Conservation (phyloP, 2,329 filamentous ascomycete genomes). For the Aspergillus alliaceus region DNA sequence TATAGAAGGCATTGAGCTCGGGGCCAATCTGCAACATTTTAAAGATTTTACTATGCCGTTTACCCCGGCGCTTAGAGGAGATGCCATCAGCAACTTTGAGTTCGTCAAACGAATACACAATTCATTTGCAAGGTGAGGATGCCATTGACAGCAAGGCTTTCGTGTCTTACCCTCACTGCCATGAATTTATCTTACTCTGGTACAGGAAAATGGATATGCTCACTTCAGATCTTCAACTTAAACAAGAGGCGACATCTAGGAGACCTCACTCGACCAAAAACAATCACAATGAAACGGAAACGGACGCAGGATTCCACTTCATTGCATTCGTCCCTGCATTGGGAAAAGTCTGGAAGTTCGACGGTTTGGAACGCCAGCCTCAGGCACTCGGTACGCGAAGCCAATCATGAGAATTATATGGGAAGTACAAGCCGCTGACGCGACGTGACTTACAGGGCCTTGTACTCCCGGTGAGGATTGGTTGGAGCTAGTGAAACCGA, state of each 20-base stretch:
- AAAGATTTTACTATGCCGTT: constrained; percentile 69
- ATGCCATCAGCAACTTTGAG: constrained; percentile 70
- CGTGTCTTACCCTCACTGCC: background rate
- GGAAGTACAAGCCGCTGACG: background rate
- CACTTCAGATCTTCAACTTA: constrained; percentile 66
- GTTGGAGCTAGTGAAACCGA: constrained; percentile 63
- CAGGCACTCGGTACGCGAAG: constrained; percentile 56
- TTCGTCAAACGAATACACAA: constrained; percentile 85
- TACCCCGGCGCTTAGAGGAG: constrained; percentile 70
- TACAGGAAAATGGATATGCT: constrained; percentile 72
- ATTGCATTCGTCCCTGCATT: constrained; percentile 80
- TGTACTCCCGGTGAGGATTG: constrained; percentile 57
- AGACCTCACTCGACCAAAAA: constrained; percentile 33
- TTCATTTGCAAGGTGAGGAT: constrained; percentile 69
- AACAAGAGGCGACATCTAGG: constrained; percentile 44
- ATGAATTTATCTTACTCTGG: constrained; percentile 5
- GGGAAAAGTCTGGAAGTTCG: constrained; percentile 81
- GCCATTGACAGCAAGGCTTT: background rate
- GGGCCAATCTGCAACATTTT: constrained; percentile 69
- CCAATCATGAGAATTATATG: background rate
- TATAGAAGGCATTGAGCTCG: constrained; percentile 64
- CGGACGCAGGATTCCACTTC: constrained; percentile 77
- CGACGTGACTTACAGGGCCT: constrained; percentile 26
- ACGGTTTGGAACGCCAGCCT: constrained; percentile 75
- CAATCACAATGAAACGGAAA: constrained; percentile 47